Evolutionary conservation across 371 early-diverging fungal species (phyloP).

Genomic region (Mortierella sp.): DNA sequence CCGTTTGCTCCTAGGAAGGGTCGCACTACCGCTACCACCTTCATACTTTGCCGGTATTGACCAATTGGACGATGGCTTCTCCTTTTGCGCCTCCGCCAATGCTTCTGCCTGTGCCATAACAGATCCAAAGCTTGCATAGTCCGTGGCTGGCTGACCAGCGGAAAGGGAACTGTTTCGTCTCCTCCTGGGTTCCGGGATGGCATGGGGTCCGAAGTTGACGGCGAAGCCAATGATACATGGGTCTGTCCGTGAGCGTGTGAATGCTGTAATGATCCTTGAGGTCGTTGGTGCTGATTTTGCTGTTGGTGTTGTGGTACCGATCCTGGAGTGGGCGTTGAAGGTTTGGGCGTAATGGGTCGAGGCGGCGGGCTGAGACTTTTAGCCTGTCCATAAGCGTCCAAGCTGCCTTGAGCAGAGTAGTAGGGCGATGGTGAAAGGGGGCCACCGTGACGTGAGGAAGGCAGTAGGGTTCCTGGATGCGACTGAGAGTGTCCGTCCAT

Average conservation of each 20-base stretch:
- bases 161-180: conserved; percentile 42
- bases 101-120: conserved; percentile 48
- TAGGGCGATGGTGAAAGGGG: neutral
- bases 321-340: conserved; percentile 23
- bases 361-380: conserved; percentile 53
- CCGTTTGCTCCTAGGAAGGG: conserved; percentile 42
- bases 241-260: neutral
- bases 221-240: neutral
- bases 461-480: conserved; percentile 13
- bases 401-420: neutral
- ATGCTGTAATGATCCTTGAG: neutral
- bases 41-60: conserved; percentile 36
- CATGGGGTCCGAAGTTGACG: neutral
- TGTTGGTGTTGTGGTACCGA: conserved; percentile 19
- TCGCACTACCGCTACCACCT: conserved; percentile 20
- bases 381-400: conserved; percentile 18
- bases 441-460: conserved; percentile 13
- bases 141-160: conserved; percentile 16
- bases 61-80: conserved; percentile 32
- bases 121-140: conserved; percentile 45
- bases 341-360: conserved; percentile 43
- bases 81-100: conserved; percentile 30
- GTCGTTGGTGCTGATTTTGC: conserved; percentile 14
- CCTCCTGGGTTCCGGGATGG: conserved; percentile 21
- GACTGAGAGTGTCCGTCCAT: conserved; percentile 11